Base-by-base conservation (phyloP, 768 basidiomycete species). In the Gloeophyllum trabeum region DNA sequence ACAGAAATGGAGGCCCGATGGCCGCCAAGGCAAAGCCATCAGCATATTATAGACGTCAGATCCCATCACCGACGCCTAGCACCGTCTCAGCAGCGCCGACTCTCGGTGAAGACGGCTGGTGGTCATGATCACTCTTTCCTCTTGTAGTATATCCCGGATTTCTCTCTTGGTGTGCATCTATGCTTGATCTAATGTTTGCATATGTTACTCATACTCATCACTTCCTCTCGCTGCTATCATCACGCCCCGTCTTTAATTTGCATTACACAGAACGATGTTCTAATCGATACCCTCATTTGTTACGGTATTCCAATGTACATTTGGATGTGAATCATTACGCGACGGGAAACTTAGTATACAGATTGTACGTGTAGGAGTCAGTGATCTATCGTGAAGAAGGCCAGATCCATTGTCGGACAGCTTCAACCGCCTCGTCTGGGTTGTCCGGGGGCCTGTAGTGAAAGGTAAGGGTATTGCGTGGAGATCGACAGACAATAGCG, bases 341-440 rank as follows among this genome's bases (percentile, higher is more conserved):
- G 28, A 10, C 10, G 16, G 28, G 16, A 32, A 32, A 16, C 28
- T 10, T 32, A 16, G 16, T 32, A 32, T 32, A 32, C 10, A 16
- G n/a, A n/a, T n/a, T n/a, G n/a, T n/a, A n/a, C 10, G 28, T 32
- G 28, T 32, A 10, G 10, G 28, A 16, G 16, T 10, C 16, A 32
- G 10, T 32, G 28, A 16, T 10, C 36, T 38, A 38, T 18, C n/a
- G 14, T 36, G 25, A 12, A 5, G 48, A 26, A 30, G 49, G 40
- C 69, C 86, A 94, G 61, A 96, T 86, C 85, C 87, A 94, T 42
- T 79, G 63, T 55, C 79, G 69, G 25, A 91, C 81, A 1, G 61
- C 67, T n/a, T 59, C 61, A 41, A 73, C 75, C 41, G 88, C 85
- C 50, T 75, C 71, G 40, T 71, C 60, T 12, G 83, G 74, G 48